A percentile compares a stretch with the other conserved stretches of the same genome.
These are phyloP conservation scores for Waitea zeae DNA, from an alignment of 1,284 basidiomycete genomes.

Conservation along the genomic window DNA sequence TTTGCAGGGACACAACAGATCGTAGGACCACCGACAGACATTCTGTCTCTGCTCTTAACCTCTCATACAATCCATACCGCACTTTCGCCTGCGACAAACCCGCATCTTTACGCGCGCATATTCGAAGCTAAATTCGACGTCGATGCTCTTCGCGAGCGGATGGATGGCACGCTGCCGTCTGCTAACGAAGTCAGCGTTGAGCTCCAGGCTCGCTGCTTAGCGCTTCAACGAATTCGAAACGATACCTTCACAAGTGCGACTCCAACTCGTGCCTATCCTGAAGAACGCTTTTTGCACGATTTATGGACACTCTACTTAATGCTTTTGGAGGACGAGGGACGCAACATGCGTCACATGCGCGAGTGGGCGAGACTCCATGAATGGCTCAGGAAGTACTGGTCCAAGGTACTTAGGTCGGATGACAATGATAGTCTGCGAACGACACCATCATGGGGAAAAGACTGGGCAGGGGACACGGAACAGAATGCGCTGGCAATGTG, in stretches of 20 bases:
- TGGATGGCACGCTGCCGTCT: no score
- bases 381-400: constrained; percentile 21
- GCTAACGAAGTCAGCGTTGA: no score
- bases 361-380: constrained; percentile 18
- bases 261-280: no score
- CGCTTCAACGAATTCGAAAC: no score
- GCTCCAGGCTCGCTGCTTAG: no score
- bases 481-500: constrained; percentile 18
- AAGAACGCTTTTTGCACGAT: no score
- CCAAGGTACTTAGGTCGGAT: constrained; percentile 17
- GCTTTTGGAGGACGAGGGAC: constrained; percentile 38
- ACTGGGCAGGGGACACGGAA: constrained; percentile 18
- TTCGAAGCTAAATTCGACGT: constrained; percentile 11
- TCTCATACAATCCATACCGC: constrained; percentile 6
- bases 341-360: constrained; percentile 26
- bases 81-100: constrained; percentile 7
- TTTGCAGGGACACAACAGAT: constrained; percentile 4
- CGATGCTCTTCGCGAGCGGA: no score
- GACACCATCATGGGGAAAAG: no score
- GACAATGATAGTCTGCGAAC: constrained; percentile 13
- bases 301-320: constrained; percentile 34
- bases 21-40: constrained; percentile 10
- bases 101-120: constrained; percentile 10
- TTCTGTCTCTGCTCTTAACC: constrained; percentile 8
- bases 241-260: no score